Conservation (phyloP, 768 basidiomycete species). For the Rhizopogon rudus region DNA sequence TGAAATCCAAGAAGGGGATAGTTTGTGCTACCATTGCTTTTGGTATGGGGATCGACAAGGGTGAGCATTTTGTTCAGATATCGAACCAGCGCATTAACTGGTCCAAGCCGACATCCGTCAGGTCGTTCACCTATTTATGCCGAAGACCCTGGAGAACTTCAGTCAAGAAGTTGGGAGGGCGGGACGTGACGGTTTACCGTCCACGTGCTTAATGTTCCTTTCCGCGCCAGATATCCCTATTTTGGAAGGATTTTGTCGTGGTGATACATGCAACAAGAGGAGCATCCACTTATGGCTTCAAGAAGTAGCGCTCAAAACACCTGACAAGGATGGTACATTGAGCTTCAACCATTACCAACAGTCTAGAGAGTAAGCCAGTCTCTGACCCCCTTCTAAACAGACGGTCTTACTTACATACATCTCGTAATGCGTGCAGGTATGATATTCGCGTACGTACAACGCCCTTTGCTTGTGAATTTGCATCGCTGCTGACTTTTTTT, state of each 20-base stretch:
- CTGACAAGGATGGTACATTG: conserved; percentile 31
- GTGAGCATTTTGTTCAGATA: conserved; percentile 8
- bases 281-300: conserved; percentile 37
- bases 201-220: conserved; percentile 42
- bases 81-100: not conserved
- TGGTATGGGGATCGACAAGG: conserved; percentile 43
- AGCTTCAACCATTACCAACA: conserved; percentile 40
- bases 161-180: conserved; percentile 43
- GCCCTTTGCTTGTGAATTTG: not conserved
- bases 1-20: conserved; percentile 33
- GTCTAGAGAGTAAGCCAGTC: conserved; percentile 27
- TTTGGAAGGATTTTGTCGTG: conserved; percentile 44
- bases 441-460: conserved; percentile 32
- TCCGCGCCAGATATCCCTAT: conserved; percentile 38
- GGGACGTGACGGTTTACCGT: conserved; percentile 36
- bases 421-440: conserved; percentile 19
- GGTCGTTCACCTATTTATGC: conserved; percentile 38
- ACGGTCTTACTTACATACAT: not conserved
- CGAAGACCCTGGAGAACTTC: conserved; percentile 43
- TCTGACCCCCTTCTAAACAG: not conserved
- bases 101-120: conserved; percentile 29
- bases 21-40: conserved; percentile 42
- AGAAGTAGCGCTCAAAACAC: conserved; percentile 30
- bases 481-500: not conserved
- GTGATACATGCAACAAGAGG: conserved; percentile 39